Conservation (phyloP, 129 eudicot genomes). For the Ambrosia trifida region DNA sequence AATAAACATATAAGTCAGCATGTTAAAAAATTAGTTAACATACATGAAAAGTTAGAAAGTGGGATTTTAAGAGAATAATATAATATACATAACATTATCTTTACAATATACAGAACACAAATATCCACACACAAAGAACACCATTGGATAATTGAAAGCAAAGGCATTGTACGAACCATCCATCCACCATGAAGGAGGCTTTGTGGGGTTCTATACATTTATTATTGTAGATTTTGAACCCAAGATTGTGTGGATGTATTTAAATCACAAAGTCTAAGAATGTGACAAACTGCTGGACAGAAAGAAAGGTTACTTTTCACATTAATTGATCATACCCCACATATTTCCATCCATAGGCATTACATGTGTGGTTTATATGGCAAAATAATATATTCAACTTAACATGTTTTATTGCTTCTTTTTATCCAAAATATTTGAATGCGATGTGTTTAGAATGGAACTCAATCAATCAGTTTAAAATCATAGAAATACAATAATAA, state of each 20-base stretch:
- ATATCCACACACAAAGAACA: slow-evolving; percentile 18
- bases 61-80: background rate
- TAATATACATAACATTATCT: background rate
- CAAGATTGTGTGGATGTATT: slow-evolving; percentile 37
- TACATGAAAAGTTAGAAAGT: too few relatives aligned
- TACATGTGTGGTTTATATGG: slow-evolving; percentile 22
- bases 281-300: slow-evolving; percentile 35
- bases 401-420: slow-evolving; percentile 19
- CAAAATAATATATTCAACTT: slow-evolving; percentile 14
- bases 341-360: slow-evolving; percentile 22
- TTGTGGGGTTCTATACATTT: slow-evolving; percentile 32
- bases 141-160: slow-evolving; percentile 23
- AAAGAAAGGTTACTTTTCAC: slow-evolving; percentile 36
- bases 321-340: slow-evolving; percentile 33
- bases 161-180: slow-evolving; percentile 17
- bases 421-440: slow-evolving; percentile 18
- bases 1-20: too few relatives aligned
- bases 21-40: too few relatives aligned
- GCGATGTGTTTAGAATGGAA: slow-evolving; percentile 2
- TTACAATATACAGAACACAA: background rate
- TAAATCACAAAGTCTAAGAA: slow-evolving; percentile 27
- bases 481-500: background rate
- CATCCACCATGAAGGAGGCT: slow-evolving; percentile 13
- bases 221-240: slow-evolving; percentile 17
- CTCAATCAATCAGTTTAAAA: slow-evolving; percentile 11